A percentile compares a stretch with the other conserved stretches of the same genome.
These are phyloP conservation scores for Tagetes patula DNA, from an alignment of 129 eudicot species.

Conservation along the genomic window DNA sequence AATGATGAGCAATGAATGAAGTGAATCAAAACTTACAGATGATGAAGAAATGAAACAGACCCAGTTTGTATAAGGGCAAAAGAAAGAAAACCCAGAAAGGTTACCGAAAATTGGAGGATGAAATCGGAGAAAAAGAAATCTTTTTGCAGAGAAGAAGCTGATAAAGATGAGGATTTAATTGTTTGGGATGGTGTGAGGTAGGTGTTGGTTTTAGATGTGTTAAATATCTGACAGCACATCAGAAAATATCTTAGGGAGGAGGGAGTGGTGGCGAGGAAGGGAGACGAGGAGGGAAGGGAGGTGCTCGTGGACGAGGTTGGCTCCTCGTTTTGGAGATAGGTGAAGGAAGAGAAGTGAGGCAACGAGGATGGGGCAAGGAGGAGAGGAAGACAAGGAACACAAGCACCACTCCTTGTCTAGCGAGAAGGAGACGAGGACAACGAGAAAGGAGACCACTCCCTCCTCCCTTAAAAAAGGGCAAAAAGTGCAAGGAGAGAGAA, in stretches of 20 bases:
- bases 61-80: slow-evolving; percentile 16
- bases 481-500: slow-evolving; percentile 40
- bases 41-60: slow-evolving; percentile 25
- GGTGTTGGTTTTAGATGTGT: slow-evolving; percentile 36
- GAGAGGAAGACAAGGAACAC: too few species aligned
- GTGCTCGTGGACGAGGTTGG: too few species aligned
- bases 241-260: slow-evolving; percentile 40
- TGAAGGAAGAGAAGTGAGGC: too few species aligned
- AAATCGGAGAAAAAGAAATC: slow-evolving; percentile 11
- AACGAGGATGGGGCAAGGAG: too few species aligned
- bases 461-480: slow-evolving; percentile 25
- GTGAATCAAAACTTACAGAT: slow-evolving; percentile 15
- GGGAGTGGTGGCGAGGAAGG: too few species aligned
- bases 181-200: slow-evolving; percentile 32
- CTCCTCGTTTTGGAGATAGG: too few species aligned
- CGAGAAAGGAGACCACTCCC: too few species aligned
- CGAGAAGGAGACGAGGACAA: too few species aligned
- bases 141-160: slow-evolving; percentile 31
- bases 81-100: slow-evolving; percentile 38
- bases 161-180: slow-evolving; percentile 16
- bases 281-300: too few species aligned
- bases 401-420: too few species aligned
- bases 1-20: slow-evolving; percentile 15
- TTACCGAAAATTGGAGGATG: slow-evolving; percentile 14
- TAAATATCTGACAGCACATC: slow-evolving; percentile 39